phyloP scores from a whole-genome alignment of 768 basidiomycete species.

The Serendipita indica region DNA sequence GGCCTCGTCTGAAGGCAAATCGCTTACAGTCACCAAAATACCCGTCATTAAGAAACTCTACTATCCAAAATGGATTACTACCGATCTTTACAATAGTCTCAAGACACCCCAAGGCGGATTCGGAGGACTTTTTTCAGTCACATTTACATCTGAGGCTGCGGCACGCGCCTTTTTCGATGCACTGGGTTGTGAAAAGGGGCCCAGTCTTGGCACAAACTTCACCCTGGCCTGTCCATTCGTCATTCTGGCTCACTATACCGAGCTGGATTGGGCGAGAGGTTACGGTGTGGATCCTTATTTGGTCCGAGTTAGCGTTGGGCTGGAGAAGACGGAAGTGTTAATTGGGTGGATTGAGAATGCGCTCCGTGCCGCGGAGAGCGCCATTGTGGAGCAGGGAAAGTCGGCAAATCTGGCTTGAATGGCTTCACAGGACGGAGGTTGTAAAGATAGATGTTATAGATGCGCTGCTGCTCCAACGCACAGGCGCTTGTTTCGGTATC shows the following conservation, averaged over 20 bases:
- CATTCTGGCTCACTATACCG: constrained; percentile 76
- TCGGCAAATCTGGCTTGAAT: too few relatives aligned
- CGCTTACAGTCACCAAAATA: not conserved
- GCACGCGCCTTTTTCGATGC: constrained; percentile 74
- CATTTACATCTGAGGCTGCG: constrained; percentile 55
- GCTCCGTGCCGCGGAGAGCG: constrained; percentile 52
- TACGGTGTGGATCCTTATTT: constrained; percentile 76
- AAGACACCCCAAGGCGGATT: constrained; percentile 40
- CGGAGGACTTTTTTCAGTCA: constrained; percentile 78
- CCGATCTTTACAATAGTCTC: constrained; percentile 43
- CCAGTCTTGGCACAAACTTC: constrained; percentile 87
- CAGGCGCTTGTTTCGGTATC: too few relatives aligned
- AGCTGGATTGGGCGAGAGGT: constrained; percentile 80
- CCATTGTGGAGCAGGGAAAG: not conserved
- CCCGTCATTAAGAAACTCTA: constrained; percentile 63
- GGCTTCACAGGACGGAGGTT: too few relatives aligned
- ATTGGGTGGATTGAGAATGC: constrained; percentile 47
- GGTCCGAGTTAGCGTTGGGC: constrained; percentile 81
- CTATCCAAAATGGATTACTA: constrained; percentile 75
- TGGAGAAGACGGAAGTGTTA: constrained; percentile 55
- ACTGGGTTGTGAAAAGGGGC: constrained; percentile 75
- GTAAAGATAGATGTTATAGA: too few relatives aligned
- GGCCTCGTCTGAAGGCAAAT: not conserved
- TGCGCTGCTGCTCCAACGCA: too few relatives aligned
- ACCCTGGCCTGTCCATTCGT: constrained; percentile 90